A percentile compares a stretch with the other conserved stretches of the same genome.
These are phyloP conservation scores for Colletotrichum somersetense DNA, from an alignment of 2,329 filamentous ascomycete species.

Conservation along the genomic window DNA sequence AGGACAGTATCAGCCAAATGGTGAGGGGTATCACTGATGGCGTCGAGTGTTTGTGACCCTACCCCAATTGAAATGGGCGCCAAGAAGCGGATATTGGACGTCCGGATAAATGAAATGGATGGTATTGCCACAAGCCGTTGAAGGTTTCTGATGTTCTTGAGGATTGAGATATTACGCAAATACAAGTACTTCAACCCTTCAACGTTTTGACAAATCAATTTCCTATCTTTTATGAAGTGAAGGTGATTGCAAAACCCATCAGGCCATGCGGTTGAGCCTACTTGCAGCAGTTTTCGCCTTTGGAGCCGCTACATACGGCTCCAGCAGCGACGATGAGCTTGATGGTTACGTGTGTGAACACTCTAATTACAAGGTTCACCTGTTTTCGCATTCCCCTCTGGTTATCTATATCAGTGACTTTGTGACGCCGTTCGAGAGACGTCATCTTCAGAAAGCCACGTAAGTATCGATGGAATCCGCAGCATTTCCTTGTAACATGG, in stretches of 20 bases:
- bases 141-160: background rate
- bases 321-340: background rate
- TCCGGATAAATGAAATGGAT: background rate
- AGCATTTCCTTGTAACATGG: background rate
- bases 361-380: slow-evolving; percentile 49
- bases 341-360: slow-evolving; percentile 48
- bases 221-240: background rate
- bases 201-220: too few relatives aligned
- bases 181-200: background rate
- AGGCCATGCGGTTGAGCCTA: slow-evolving; percentile 2
- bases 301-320: background rate
- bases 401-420: slow-evolving; percentile 56
- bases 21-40: background rate
- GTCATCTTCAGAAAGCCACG: slow-evolving; percentile 52
- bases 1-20: background rate
- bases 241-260: background rate
- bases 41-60: background rate
- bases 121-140: background rate
- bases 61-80: background rate
- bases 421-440: slow-evolving; percentile 51
- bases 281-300: background rate
- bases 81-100: background rate
- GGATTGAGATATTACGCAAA: background rate
- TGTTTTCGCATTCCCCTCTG: slow-evolving; percentile 54
- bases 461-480: slow-evolving; percentile 41